Base-by-base conservation (phyloP, 2,329 filamentous ascomycete genomes). In the Chrysoporthe deuterocubensis region DNA sequence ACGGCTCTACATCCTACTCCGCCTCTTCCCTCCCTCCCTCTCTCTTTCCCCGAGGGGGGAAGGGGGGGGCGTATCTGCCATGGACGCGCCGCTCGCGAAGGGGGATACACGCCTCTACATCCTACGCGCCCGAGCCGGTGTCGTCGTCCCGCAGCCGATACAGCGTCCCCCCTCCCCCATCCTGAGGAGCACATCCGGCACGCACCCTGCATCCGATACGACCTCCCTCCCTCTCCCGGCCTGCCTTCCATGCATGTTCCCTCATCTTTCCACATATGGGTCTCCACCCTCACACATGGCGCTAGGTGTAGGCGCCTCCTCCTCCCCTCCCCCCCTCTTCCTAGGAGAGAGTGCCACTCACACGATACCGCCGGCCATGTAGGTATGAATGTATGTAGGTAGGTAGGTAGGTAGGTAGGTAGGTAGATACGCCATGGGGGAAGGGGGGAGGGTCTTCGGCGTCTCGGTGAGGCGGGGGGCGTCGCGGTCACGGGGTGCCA, bases 231-330 rank as follows among this genome's bases (percentile, higher is more conserved):
- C 43, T 18, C 58, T 5, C 26, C 34, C 34, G 34, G 58, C 58
- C 42, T 44, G 43, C 11, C 58, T 61, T 61, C 58, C 40, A 46
- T 61, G 58, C 42, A 61, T 61, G 6, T 61, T 61, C 58, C 42
- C 42, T 61, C 58, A 26, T 48, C 9, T 18, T 61, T 48, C 58
- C 43, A 61, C 42, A 44, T 32, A 14, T n/a, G 18, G 3, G 34
- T 37, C 54, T 40, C 43, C 60, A 37, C 44, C 26, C 46, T 26
- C 34, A 42, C 44, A 52, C 54, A 57, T 57, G 54, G 9, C 54
- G 40, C 54, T 54, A 46, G 32, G 9, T 5, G 21, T 16, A 44
- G 43, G 58, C 16, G 42, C 40, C 13, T 26, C 26, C 26, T 26
- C 26, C 26, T 26, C 26, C 26, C 26, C 26, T 26, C 2, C 26